A percentile compares a stretch with the other conserved stretches of the same genome.
Conservation (phyloP, 2,329 filamentous ascomycete species). For the Xylaria sp. region DNA sequence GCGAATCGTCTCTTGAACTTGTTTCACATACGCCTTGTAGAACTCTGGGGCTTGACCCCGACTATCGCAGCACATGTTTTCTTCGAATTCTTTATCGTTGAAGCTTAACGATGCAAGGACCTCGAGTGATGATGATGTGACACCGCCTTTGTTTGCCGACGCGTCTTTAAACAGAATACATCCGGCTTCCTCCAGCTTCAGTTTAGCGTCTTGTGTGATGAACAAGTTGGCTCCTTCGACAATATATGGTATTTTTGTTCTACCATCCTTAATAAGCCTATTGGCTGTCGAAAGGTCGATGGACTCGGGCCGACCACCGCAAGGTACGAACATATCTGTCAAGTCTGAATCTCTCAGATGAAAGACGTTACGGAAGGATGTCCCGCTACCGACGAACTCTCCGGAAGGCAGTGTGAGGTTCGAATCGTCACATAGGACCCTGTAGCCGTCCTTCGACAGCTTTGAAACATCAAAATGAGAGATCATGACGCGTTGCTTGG, state of each 20-base stretch:
- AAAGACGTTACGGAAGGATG: slow-evolving; percentile 96
- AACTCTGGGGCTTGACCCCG: slow-evolving; percentile 82
- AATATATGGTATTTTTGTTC: slow-evolving; percentile 88
- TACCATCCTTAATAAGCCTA: slow-evolving; percentile 90
- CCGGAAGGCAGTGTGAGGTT: slow-evolving; percentile 89
- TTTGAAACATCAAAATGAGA: slow-evolving; percentile 84
- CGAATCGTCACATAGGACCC: slow-evolving; percentile 89
- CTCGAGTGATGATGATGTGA: slow-evolving; percentile 96
- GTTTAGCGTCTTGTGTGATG: slow-evolving; percentile 97
- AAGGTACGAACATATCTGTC: slow-evolving; percentile 93
- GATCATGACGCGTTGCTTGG: slow-evolving; percentile 90
- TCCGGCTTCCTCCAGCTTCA: slow-evolving; percentile 93
- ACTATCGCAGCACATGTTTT: slow-evolving; percentile 90
- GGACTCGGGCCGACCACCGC: slow-evolving; percentile 94
- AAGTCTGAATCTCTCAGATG: slow-evolving; percentile 82
- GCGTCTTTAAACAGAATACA: slow-evolving; percentile 98
- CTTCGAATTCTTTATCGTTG: slow-evolving; percentile 85
- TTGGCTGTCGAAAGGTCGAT: slow-evolving; percentile 87
- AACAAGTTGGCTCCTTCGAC: slow-evolving; percentile 98
- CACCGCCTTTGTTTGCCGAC: slow-evolving; percentile 97
- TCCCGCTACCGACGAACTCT: slow-evolving; percentile 89
- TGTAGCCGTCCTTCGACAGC: slow-evolving; percentile 87
- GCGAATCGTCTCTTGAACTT: slow-evolving; percentile 90
- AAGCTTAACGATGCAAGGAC: slow-evolving; percentile 95
- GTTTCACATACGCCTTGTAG: slow-evolving; percentile 91